These are phyloP conservation scores for Cercospora canescens DNA, from an alignment of 2,329 filamentous ascomycete species.

Conservation along the genomic window DNA sequence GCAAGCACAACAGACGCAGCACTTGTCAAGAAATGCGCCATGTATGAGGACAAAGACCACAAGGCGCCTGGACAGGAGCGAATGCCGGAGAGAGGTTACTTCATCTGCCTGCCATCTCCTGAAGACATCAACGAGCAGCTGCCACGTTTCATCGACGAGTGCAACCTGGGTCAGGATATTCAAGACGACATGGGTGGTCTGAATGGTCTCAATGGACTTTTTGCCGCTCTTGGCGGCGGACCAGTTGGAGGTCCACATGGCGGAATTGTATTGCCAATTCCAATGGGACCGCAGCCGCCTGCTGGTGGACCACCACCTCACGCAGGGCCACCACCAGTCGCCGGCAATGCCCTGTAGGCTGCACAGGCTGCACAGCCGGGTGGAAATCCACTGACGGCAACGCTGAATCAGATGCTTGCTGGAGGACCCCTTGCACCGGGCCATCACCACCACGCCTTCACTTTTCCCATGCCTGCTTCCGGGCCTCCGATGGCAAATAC, in stretches of 20 bases:
- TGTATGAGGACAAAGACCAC: constrained; percentile 9
- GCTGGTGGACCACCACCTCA: background rate
- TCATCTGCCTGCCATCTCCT: constrained; percentile 13
- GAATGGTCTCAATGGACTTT: background rate
- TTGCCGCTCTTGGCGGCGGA: background rate
- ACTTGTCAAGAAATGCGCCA: background rate
- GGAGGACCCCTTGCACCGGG: background rate
- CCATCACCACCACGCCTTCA: background rate
- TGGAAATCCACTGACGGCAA: background rate
- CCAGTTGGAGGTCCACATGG: background rate
- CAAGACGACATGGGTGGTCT: constrained; percentile 2
- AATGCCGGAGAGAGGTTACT: constrained; percentile 13
- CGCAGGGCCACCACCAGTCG: background rate
- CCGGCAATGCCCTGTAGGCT: background rate
- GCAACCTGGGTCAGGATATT: constrained; percentile 12
- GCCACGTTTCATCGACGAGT: constrained; percentile 17
- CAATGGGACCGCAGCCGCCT: background rate
- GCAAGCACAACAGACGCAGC: background rate
- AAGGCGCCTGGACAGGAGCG: constrained; percentile 6
- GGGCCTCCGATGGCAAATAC: background rate
- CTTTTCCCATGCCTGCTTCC: background rate
- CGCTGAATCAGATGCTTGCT: background rate
- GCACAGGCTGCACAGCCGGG: background rate
- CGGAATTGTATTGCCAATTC: background rate
- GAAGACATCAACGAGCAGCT: constrained; percentile 14